These are phyloP conservation scores for Endothia cerciana DNA, from an alignment of 2,329 filamentous ascomycete genomes.

Conservation along the genomic window DNA sequence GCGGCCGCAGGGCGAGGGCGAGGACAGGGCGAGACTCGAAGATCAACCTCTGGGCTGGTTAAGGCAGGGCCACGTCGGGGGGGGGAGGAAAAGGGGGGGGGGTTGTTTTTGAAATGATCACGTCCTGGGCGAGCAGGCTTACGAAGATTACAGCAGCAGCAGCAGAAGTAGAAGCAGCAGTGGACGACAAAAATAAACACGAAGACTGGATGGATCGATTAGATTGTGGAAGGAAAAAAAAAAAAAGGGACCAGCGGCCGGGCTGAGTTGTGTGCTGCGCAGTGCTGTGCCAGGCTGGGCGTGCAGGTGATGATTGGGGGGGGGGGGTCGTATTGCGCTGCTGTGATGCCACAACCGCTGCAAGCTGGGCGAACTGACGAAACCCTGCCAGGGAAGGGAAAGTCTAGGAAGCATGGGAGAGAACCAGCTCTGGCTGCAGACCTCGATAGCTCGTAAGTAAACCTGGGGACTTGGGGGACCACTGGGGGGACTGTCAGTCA, in stretches of 20 bases:
- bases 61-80: background rate
- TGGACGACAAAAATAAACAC: background rate
- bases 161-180: background rate
- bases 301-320: background rate
- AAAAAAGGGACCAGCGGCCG: background rate
- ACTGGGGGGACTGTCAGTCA: too few relatives aligned
- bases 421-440: too few relatives aligned
- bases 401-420: too few relatives aligned
- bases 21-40: background rate
- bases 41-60: background rate
- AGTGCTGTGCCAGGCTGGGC: too few relatives aligned
- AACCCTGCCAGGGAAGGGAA: conserved; percentile 2
- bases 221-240: background rate
- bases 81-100: background rate
- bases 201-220: background rate
- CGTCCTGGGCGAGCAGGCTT: background rate
- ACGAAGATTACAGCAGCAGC: background rate
- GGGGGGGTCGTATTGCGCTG: background rate
- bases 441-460: too few relatives aligned
- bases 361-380: background rate
- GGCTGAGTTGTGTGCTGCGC: too few relatives aligned
- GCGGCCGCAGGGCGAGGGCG: background rate
- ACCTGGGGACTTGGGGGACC: too few relatives aligned
- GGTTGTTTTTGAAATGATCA: background rate
- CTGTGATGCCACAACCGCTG: background rate